Percentiles rank a stretch among this genome's conserved stretches.
Evolutionary conservation across 352 stramenopile species (phyloP).

Genomic region (Globisporangium mamillatum): DNA sequence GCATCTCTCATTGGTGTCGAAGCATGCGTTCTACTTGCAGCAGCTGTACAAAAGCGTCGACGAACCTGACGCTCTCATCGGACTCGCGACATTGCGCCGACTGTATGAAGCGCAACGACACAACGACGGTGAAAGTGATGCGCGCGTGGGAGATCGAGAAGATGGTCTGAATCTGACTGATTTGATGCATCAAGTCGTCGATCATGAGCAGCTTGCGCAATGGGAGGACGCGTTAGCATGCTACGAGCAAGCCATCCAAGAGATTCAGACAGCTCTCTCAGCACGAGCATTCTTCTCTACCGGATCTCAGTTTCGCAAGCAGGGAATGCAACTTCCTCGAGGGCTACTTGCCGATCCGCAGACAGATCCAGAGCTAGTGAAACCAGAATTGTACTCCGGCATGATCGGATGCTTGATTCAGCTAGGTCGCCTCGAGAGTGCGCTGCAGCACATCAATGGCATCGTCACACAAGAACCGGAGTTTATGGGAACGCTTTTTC

Average conservation of each 20-base stretch:
- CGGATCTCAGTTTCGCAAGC: neutral
- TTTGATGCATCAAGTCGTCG: slow-evolving; percentile 67
- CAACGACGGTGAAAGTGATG: slow-evolving; percentile 24
- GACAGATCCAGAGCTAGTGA: slow-evolving; percentile 51
- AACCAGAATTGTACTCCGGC: slow-evolving; percentile 73
- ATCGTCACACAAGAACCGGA: slow-evolving; percentile 79
- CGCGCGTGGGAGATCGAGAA: slow-evolving; percentile 24
- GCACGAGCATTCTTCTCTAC: slow-evolving; percentile 25
- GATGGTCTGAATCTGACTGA: slow-evolving; percentile 56
- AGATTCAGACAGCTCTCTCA: slow-evolving; percentile 52
- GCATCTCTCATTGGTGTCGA: slow-evolving; percentile 44
- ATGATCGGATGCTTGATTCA: slow-evolving; percentile 86
- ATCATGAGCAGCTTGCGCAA: slow-evolving; percentile 66
- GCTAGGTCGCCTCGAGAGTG: slow-evolving; percentile 77
- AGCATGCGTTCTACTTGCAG: slow-evolving; percentile 68
- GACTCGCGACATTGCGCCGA: slow-evolving; percentile 53
- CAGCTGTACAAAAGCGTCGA: slow-evolving; percentile 77
- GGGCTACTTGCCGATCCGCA: slow-evolving; percentile 28
- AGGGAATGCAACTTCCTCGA: slow-evolving; percentile 18
- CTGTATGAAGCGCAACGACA: slow-evolving; percentile 44
- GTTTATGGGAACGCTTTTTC: slow-evolving; percentile 77
- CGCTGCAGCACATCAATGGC: slow-evolving; percentile 84
- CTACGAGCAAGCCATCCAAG: slow-evolving; percentile 77
- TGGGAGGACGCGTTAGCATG: slow-evolving; percentile 77
- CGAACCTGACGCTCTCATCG: slow-evolving; percentile 62